Evolutionary conservation across 306 rosid genomes (phyloP).

Genomic region (Medicago lupulina): DNA sequence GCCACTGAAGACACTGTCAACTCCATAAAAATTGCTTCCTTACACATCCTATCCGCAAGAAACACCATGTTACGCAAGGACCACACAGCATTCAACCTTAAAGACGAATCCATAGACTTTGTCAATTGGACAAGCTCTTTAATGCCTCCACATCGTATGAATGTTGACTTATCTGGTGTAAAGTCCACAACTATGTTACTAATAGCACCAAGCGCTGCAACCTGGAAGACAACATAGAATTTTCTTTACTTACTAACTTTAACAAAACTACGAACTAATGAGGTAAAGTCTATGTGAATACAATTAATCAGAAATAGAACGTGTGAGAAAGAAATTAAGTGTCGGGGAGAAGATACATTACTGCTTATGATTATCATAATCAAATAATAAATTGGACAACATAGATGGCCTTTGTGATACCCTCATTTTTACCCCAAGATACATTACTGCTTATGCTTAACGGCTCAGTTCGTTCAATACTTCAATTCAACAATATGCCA

Average conservation of each 20-base stretch:
- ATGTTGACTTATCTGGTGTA: constrained; percentile 57
- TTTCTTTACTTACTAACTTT: constrained; percentile 13
- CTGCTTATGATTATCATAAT: background rate
- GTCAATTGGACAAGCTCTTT: constrained; percentile 82
- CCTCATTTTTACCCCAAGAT: constrained; percentile 28
- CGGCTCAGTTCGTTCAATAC: constrained; percentile 7
- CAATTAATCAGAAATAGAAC: background rate
- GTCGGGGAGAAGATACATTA: background rate
- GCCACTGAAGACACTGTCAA: constrained; percentile 76
- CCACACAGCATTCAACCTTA: constrained; percentile 82
- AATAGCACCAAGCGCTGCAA: constrained; percentile 84
- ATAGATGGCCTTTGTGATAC: constrained; percentile 10
- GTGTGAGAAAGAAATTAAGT: background rate
- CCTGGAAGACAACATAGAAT: constrained; percentile 61
- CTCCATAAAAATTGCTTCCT: constrained; percentile 68
- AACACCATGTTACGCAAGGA: constrained; percentile 88
- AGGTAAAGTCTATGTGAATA: constrained; percentile 1
- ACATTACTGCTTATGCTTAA: constrained; percentile 9
- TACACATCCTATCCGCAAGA: constrained; percentile 73
- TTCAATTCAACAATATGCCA: background rate
- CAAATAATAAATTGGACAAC: background rate
- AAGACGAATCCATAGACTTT: constrained; percentile 81
- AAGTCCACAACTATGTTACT: constrained; percentile 89
- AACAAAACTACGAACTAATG: constrained; percentile 9
- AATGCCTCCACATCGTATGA: constrained; percentile 79